phyloP scores from a whole-genome alignment of 495 filamentous ascomycete species.

The Trichocladium antarcticum region DNA sequence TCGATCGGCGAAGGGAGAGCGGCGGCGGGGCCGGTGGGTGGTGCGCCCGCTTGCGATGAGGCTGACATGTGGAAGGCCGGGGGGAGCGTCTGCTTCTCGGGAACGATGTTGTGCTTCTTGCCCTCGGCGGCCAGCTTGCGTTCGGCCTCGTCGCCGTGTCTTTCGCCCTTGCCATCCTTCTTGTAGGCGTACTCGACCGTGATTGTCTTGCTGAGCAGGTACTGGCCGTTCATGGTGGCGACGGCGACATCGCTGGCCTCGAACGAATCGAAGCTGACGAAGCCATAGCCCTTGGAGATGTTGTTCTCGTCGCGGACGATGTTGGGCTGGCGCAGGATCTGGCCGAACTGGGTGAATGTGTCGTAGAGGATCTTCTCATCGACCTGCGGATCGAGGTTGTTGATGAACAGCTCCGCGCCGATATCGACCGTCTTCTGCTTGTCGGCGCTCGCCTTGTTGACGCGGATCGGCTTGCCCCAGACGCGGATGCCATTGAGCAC shows the following conservation, averaged over 20 bases:
- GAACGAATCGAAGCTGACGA: conserved; percentile 88
- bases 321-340: conserved; percentile 74
- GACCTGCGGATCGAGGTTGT: conserved; percentile 89
- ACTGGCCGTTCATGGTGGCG: conserved; percentile 89
- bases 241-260: conserved; percentile 91
- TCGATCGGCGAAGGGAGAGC: conserved; percentile 2
- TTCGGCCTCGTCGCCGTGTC: conserved; percentile 91
- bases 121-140: conserved; percentile 85
- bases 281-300: conserved; percentile 91
- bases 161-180: conserved; percentile 95
- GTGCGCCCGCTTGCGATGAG: conserved; percentile 11
- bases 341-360: conserved; percentile 90
- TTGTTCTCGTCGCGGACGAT: conserved; percentile 86
- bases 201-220: conserved; percentile 91
- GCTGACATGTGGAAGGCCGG: conserved; percentile 39
- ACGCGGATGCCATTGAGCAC: conserved; percentile 94
- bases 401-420: conserved; percentile 92
- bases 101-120: conserved; percentile 83
- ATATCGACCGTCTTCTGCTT: conserved; percentile 95
- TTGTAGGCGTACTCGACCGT: conserved; percentile 98
- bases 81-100: conserved; percentile 53
- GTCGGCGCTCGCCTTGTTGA: conserved; percentile 85
- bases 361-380: conserved; percentile 96
- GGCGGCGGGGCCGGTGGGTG: conserved; percentile 24
- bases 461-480: conserved; percentile 88